Evolutionary conservation across 129 eudicot genomes (phyloP).

Genomic region (Artemisia annua): DNA sequence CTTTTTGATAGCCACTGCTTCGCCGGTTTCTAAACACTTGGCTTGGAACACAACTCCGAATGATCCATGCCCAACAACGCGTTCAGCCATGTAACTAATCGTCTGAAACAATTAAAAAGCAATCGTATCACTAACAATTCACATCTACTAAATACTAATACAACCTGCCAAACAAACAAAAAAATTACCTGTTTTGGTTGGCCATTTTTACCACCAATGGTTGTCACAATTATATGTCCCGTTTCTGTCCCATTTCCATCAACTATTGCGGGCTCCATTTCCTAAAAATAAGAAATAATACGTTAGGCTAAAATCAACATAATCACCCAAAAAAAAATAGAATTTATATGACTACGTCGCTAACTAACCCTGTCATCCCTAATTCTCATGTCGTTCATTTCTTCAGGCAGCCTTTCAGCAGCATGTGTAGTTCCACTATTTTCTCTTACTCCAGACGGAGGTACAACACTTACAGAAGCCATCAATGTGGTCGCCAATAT

Average conservation of each 20-base stretch:
- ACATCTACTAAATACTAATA: not conserved
- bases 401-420: conserved; percentile 71
- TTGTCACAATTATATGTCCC: conserved; percentile 92
- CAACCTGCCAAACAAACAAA: not conserved
- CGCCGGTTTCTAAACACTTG: conserved; percentile 90
- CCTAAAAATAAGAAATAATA: conserved; percentile 38
- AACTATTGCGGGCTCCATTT: conserved; percentile 78
- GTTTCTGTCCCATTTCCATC: conserved; percentile 95
- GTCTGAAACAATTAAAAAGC: conserved; percentile 47
- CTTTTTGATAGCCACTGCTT: conserved; percentile 86
- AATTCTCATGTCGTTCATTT: conserved; percentile 82
- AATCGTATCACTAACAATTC: conserved; percentile 6
- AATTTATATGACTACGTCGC: not conserved
- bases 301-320: not conserved
- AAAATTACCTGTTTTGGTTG: conserved; percentile 80
- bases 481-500: conserved; percentile 29
- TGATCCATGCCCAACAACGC: conserved; percentile 90
- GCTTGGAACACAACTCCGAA: conserved; percentile 97
- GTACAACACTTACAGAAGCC: conserved; percentile 65
- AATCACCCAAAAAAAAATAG: not conserved
- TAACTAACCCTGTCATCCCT: conserved; percentile 75
- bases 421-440: conserved; percentile 47
- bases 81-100: conserved; percentile 95
- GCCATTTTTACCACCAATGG: conserved; percentile 92
- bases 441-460: conserved; percentile 56